These are phyloP conservation scores for Coelastrella sp. DNA, from an alignment of 139 green algal species.

Conservation along the genomic window DNA sequence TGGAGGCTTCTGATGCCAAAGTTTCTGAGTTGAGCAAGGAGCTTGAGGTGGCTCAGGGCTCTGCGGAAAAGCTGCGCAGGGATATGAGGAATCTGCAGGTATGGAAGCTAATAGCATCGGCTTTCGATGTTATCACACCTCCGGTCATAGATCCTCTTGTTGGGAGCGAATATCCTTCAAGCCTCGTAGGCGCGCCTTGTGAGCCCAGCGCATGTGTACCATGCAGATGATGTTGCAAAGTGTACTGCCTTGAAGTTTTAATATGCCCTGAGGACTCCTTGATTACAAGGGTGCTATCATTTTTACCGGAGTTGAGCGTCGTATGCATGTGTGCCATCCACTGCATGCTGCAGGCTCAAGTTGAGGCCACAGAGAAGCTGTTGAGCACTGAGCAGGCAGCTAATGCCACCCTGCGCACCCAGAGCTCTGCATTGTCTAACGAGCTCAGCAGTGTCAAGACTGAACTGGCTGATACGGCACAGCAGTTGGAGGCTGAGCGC, in stretches of 20 bases:
- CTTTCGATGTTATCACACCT: too few species aligned
- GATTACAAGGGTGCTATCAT: too few species aligned
- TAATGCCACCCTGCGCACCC: background rate
- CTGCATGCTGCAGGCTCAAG: constrained; percentile 39
- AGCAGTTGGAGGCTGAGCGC: constrained; percentile 48
- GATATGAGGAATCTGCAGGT: constrained; percentile 41
- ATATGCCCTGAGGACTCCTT: too few species aligned
- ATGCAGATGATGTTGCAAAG: too few species aligned
- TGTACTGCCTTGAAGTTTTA: too few species aligned
- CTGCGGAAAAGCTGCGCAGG: constrained; percentile 36
- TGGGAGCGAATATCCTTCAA: too few species aligned
- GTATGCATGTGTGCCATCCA: too few species aligned
- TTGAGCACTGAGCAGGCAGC: constrained; percentile 25
- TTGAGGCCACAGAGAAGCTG: constrained; percentile 43
- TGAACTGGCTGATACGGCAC: constrained; percentile 21
- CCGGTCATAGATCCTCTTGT: too few species aligned
- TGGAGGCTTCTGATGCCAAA: constrained; percentile 37
- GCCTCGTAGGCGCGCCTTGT: too few species aligned
- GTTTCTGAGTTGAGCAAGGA: constrained; percentile 46
- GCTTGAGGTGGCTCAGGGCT: constrained; percentile 20
- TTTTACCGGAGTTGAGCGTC: too few species aligned
- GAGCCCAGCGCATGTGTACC: too few species aligned
- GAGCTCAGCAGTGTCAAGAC: constrained; percentile 38
- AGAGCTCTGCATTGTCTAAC: constrained; percentile 11
- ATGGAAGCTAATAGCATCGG: background rate